These are phyloP conservation scores for Phylloporus arenicola DNA, from an alignment of 768 basidiomycete species.

Conservation along the genomic window DNA sequence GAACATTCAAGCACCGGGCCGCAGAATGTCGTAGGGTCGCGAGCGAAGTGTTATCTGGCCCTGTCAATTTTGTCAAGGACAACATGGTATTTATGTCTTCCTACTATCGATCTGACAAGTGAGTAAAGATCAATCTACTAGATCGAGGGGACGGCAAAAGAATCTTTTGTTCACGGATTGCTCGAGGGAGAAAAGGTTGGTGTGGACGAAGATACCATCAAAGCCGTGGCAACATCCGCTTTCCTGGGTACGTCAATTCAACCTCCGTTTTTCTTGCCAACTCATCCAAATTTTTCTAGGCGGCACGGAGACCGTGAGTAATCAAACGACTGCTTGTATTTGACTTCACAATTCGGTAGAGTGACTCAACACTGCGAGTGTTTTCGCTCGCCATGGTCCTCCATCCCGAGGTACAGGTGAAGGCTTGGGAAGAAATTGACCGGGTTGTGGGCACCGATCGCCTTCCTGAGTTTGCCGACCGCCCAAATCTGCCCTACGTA, in stretches of 20 bases:
- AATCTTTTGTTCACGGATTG: conserved; percentile 21
- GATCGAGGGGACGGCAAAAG: conserved; percentile 17
- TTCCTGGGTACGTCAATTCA: conserved; percentile 19
- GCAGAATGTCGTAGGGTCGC: conserved; percentile 18
- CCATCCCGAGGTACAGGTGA: conserved; percentile 28
- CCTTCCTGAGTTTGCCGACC: conserved; percentile 27
- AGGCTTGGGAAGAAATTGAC: conserved; percentile 30
- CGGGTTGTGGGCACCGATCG: conserved; percentile 27
- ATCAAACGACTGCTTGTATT: neutral
- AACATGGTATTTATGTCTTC: conserved; percentile 16
- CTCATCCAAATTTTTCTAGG: conserved; percentile 9
- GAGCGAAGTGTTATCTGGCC: conserved; percentile 16
- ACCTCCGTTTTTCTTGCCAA: neutral
- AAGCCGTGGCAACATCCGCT: conserved; percentile 19
- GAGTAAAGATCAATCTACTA: neutral
- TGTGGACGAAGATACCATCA: conserved; percentile 12
- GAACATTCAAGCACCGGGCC: conserved; percentile 19
- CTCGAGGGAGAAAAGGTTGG: neutral
- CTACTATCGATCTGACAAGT: neutral
- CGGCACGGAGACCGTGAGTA: conserved; percentile 25
- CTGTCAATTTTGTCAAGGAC: conserved; percentile 19
- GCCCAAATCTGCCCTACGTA: conserved; percentile 26
- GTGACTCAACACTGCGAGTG: conserved; percentile 8
- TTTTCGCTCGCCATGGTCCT: conserved; percentile 33
- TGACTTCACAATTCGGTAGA: conserved; percentile 8